Conservation (phyloP, 1,284 basidiomycete genomes). For the Bjerkandera adusta region DNA sequence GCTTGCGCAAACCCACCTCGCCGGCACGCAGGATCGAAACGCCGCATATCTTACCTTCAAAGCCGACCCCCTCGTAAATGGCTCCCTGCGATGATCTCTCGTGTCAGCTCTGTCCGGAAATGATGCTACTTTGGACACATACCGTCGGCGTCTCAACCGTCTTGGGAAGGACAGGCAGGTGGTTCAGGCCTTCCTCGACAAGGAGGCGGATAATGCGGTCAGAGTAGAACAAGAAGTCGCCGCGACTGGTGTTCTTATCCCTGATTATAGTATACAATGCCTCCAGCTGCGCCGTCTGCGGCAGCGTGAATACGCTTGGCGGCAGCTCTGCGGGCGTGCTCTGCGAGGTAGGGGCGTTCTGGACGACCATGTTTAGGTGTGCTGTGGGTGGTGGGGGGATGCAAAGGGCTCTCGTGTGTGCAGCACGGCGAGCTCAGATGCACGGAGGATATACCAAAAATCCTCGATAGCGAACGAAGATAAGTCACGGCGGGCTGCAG, state of each 20-base stretch:
- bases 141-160: slow-evolving; percentile 79
- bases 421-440: no score
- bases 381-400: no score
- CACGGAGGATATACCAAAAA: no score
- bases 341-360: slow-evolving; percentile 31
- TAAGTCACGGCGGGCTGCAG: no score
- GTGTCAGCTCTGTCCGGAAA: no score
- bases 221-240: slow-evolving; percentile 97
- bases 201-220: slow-evolving; percentile 75
- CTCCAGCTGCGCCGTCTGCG: slow-evolving; percentile 90
- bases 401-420: no score
- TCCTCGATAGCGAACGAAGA: no score
- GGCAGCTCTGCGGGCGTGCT: slow-evolving; percentile 47
- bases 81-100: slow-evolving; percentile 76
- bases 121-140: slow-evolving; percentile 30
- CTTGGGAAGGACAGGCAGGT: slow-evolving; percentile 88
- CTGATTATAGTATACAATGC: slow-evolving; percentile 95
- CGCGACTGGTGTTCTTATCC: slow-evolving; percentile 80
- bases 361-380: slow-evolving; percentile 19
- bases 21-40: slow-evolving; percentile 90
- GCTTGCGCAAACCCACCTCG: slow-evolving; percentile 51
- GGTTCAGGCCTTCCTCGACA: slow-evolving; percentile 90
- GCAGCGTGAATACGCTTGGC: slow-evolving; percentile 80
- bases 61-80: slow-evolving; percentile 84
- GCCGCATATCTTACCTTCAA: slow-evolving; percentile 93